Conservation (phyloP, 352 stramenopile genomes). For the Phytophthora pini region DNA sequence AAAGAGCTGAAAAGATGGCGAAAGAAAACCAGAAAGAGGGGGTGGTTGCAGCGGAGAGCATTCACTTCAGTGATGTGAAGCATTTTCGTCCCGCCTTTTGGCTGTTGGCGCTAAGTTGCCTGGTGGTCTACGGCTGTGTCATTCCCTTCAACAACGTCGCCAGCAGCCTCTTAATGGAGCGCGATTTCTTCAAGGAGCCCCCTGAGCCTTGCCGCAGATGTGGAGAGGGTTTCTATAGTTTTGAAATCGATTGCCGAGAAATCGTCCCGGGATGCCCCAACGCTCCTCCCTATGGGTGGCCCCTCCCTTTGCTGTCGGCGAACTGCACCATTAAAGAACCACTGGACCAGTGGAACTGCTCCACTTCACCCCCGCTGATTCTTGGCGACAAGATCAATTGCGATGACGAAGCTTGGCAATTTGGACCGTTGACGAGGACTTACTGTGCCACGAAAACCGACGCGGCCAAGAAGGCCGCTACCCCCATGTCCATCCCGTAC, state of each 20-base stretch:
- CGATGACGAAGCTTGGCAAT: conserved; percentile 73
- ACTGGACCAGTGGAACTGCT: conserved; percentile 67
- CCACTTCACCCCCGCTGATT: conserved; percentile 63
- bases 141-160: conserved; percentile 96
- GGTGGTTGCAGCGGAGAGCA: conserved; percentile 42
- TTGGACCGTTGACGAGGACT: conserved; percentile 56
- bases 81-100: conserved; percentile 89
- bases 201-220: conserved; percentile 58
- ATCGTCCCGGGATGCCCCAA: conserved; percentile 60
- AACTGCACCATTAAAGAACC: conserved; percentile 79
- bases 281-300: conserved; percentile 79
- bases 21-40: conserved; percentile 33
- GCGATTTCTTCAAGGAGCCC: conserved; percentile 87
- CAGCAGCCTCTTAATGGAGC: conserved; percentile 91
- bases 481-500: conserved; percentile 93
- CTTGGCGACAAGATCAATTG: conserved; percentile 80
- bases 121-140: conserved; percentile 94
- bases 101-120: conserved; percentile 89
- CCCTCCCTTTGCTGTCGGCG: conserved; percentile 65
- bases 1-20: conserved; percentile 48
- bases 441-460: conserved; percentile 73
- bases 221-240: conserved; percentile 59
- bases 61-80: conserved; percentile 78
- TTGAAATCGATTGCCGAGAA: conserved; percentile 55
- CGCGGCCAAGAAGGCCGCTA: conserved; percentile 74